phyloP scores from a whole-genome alignment of 306 rosid genomes.

The Dalbergia cochinchinensis region DNA sequence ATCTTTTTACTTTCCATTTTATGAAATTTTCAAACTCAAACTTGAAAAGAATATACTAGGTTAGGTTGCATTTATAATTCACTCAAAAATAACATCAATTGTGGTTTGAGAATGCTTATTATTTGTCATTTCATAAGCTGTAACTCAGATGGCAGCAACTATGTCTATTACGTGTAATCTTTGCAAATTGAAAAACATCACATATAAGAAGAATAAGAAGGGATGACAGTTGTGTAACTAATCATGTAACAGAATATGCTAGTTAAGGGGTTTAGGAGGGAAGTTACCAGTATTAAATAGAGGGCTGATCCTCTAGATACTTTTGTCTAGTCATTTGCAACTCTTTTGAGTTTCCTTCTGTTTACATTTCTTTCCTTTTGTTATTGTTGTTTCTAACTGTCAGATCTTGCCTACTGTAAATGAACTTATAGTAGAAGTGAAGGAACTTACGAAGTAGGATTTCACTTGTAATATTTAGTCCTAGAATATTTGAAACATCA shows the following conservation, averaged over 20 bases:
- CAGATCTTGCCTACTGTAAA: neutral
- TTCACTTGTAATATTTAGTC: conserved; percentile 2
- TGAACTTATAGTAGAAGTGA: neutral
- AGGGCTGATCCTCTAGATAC: no score
- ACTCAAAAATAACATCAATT: no score
- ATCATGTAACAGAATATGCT: no score
- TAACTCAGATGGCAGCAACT: neutral
- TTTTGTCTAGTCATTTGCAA: conserved; percentile 1
- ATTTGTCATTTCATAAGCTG: no score
- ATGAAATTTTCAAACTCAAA: conserved; percentile 20
- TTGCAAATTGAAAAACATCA: conserved; percentile 24
- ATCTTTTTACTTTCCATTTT: conserved; percentile 19
- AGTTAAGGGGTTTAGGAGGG: no score
- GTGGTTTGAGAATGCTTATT: no score
- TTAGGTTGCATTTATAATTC: neutral
- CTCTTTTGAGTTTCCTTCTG: conserved; percentile 2
- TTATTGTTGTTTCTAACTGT: neutral
- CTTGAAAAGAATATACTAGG: neutral
- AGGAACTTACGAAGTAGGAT: neutral
- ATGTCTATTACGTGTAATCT: conserved; percentile 19
- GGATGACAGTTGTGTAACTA: neutral
- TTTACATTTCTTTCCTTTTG: neutral
- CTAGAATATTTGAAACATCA: conserved; percentile 10
- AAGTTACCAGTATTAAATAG: no score
- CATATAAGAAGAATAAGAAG: neutral